Evolutionary conservation across 1,139 yeast genomes (phyloP), one percentile per base, ranked within the genome.

Genomic region (Yamadazyma dushanensis): DNA sequence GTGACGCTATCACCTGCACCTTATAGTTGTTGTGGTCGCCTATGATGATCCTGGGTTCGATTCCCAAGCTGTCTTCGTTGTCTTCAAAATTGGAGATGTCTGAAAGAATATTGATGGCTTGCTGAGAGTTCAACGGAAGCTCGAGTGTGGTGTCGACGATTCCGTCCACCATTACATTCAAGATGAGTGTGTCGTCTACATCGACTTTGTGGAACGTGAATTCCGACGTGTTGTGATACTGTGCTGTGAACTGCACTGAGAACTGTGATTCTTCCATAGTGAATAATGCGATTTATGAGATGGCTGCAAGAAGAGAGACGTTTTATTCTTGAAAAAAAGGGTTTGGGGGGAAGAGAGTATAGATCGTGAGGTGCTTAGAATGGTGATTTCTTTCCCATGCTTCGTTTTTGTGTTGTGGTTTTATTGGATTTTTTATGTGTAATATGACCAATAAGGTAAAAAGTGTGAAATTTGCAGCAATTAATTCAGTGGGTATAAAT

Each of bases 1-100:
- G 74, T n/a, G 66, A 52, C 3, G 70, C 75, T 11, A 70, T 57
- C 19, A 70, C 60, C 41, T 64, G 70, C 8, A 66, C 49, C 46
- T 70, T 70, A 43, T 67, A 45, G 44, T 70, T 69, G 16, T 55
- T 51, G 32, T 64, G 66, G 41, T 68, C 63, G 3, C 76, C 76
- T 21, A 70, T 59, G 3, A 70, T 46, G 26, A 70, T 51, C 11
- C 51, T 49, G 0, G 76, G 75, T 41, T 70, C 76, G 2, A 66
- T 54, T n/a, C 59, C 62, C 15, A 44, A 29, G 15, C 43, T 44
- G 21, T 45, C 47, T 14, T 44, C 43, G 8, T 40, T 40, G 9
- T 43, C 49, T 24, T 50, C 48, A 28, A 44, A 46, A 36, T 46
- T 43, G 13, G 47, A 41, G 11, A 52, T 38, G 16, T 40, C 38